A percentile compares a stretch with the other conserved stretches of the same genome.
Conservation (phyloP, 805 yeast genomes). For the Kazachstania psychrophila region DNA sequence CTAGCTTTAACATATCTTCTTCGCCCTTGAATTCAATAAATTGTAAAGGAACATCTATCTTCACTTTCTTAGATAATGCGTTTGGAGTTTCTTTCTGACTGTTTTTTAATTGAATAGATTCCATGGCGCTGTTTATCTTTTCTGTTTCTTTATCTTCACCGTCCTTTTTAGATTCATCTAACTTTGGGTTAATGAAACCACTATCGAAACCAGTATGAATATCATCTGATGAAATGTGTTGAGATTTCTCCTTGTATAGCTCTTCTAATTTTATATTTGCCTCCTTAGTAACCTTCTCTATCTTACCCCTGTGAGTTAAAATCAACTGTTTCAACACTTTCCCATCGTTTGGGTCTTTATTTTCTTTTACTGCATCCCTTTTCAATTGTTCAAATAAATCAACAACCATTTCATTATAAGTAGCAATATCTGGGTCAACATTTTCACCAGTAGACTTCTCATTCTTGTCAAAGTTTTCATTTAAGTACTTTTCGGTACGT, state of each 20-base stretch:
- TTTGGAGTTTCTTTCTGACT: neutral
- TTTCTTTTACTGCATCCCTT: slow-evolving; percentile 45
- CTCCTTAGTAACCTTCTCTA: slow-evolving; percentile 54
- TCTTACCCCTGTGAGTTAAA: slow-evolving; percentile 56
- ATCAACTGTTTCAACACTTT: slow-evolving; percentile 32
- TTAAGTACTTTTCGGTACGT: slow-evolving; percentile 36
- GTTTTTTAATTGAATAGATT: slow-evolving; percentile 4
- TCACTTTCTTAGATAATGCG: slow-evolving; percentile 1
- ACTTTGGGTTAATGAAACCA: slow-evolving; percentile 61
- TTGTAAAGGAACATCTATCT: slow-evolving; percentile 9
- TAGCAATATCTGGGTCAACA: slow-evolving; percentile 42
- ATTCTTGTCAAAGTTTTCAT: slow-evolving; percentile 43
- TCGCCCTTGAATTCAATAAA: slow-evolving; percentile 31
- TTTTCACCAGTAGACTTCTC: slow-evolving; percentile 45
- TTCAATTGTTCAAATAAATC: slow-evolving; percentile 74
- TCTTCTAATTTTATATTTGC: slow-evolving; percentile 59
- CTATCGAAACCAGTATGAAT: slow-evolving; percentile 86
- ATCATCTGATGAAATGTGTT: slow-evolving; percentile 82
- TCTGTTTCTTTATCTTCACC: slow-evolving; percentile 13
- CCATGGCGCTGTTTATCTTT: slow-evolving; percentile 5
- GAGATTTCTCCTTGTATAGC: slow-evolving; percentile 58
- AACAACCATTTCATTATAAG: slow-evolving; percentile 88
- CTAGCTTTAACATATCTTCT: slow-evolving; percentile 43
- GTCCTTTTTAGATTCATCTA: slow-evolving; percentile 3
- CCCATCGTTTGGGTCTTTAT: slow-evolving; percentile 35